Percentiles rank a stretch among this genome's conserved stretches.
Evolutionary conservation across 2,329 filamentous ascomycete species (phyloP).

Genomic region (Neofusicoccum sp.): DNA sequence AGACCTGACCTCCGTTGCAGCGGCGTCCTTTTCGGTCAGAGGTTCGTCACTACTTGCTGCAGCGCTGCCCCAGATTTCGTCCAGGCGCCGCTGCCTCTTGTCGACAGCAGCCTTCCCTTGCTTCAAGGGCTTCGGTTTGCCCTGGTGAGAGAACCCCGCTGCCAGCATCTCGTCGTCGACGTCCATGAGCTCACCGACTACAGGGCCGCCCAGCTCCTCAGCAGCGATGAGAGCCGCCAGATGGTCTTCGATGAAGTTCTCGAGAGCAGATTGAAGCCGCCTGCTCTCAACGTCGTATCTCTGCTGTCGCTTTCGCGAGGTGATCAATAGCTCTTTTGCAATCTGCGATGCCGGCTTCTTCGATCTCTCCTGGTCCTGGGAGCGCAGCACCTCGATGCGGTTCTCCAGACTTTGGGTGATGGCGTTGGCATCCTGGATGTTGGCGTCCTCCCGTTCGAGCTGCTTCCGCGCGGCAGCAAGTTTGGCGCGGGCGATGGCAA

Average conservation of each 20-base stretch:
- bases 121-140: slow-evolving; percentile 44
- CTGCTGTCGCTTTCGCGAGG: slow-evolving; percentile 59
- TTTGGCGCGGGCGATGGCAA: slow-evolving; percentile 45
- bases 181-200: slow-evolving; percentile 72
- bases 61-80: slow-evolving; percentile 47
- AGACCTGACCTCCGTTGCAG: slow-evolving; percentile 47
- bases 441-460: slow-evolving; percentile 46
- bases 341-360: slow-evolving; percentile 61
- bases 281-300: slow-evolving; percentile 61
- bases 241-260: slow-evolving; percentile 67
- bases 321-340: slow-evolving; percentile 60
- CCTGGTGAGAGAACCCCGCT: slow-evolving; percentile 54
- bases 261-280: slow-evolving; percentile 62
- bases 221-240: slow-evolving; percentile 76
- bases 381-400: slow-evolving; percentile 60
- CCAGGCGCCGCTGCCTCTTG: slow-evolving; percentile 49
- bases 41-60: slow-evolving; percentile 21
- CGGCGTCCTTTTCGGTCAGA: slow-evolving; percentile 47
- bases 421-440: slow-evolving; percentile 48
- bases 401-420: slow-evolving; percentile 50
- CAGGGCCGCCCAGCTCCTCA: slow-evolving; percentile 78
- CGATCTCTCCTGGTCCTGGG: slow-evolving; percentile 56
- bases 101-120: slow-evolving; percentile 28
- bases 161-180: slow-evolving; percentile 55
- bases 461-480: slow-evolving; percentile 39